Percentiles rank a stretch among this genome's conserved stretches.
phyloP scores from a whole-genome alignment of 2,329 filamentous ascomycete species.

The Leptographium procerum region DNA sequence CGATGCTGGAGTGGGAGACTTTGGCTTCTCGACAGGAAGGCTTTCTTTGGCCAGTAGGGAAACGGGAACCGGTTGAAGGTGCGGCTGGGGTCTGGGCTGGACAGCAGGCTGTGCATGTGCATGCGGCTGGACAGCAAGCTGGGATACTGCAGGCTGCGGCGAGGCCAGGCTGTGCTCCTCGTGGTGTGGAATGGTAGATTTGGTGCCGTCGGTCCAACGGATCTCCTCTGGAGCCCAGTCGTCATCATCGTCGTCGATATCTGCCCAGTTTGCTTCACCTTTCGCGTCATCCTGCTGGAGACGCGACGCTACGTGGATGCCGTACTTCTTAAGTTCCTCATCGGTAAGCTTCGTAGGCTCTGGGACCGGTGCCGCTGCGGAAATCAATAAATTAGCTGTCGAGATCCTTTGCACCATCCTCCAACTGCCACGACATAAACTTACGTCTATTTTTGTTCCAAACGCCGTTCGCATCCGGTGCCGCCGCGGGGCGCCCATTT shows the following conservation, averaged over 20 bases:
- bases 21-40: constrained; percentile 29
- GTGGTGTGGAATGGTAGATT: constrained; percentile 58
- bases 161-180: constrained; percentile 30
- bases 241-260: constrained; percentile 81
- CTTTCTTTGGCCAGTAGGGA: constrained; percentile 14
- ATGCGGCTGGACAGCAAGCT: neutral
- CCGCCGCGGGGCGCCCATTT: constrained; percentile 47
- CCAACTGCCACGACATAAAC: constrained; percentile 19
- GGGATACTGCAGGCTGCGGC: neutral
- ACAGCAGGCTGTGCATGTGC: too few species aligned
- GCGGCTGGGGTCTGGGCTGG: neutral
- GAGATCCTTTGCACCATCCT: neutral
- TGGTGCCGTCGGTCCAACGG: constrained; percentile 81
- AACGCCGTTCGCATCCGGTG: constrained; percentile 62
- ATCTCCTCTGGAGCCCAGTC: constrained; percentile 79
- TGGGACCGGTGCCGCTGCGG: constrained; percentile 48
- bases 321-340: constrained; percentile 76
- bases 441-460: constrained; percentile 85
- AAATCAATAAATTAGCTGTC: neutral
- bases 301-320: constrained; percentile 73
- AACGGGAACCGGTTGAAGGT: neutral
- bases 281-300: constrained; percentile 59
- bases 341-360: constrained; percentile 77
- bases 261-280: constrained; percentile 76
- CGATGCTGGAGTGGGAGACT: constrained; percentile 26